These are phyloP conservation scores for Magnusiomyces clavatus DNA, from an alignment of 1,139 yeast species.

Conservation along the genomic window DNA sequence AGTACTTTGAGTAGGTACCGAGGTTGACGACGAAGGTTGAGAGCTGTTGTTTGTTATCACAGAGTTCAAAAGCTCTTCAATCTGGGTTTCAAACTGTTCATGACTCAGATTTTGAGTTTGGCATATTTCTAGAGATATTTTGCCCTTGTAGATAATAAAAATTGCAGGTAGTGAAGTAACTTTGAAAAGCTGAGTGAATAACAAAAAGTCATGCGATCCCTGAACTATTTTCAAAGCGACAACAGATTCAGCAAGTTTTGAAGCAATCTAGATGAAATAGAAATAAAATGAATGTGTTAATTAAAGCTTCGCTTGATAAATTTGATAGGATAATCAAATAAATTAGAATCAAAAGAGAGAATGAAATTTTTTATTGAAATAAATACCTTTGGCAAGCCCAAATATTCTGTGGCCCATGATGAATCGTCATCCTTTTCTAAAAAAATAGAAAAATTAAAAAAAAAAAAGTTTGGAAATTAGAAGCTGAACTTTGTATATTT, in stretches of 20 bases:
- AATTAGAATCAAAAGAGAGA: slow-evolving; percentile 12
- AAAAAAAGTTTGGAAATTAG: background rate
- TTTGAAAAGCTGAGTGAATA: slow-evolving; percentile 46
- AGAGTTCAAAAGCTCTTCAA: background rate
- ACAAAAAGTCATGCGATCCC: slow-evolving; percentile 41
- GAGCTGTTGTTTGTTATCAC: slow-evolving; percentile 2
- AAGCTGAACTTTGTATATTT: background rate
- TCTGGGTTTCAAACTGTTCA: background rate
- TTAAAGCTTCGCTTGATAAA: background rate
- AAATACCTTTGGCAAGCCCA: background rate
- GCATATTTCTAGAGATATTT: background rate
- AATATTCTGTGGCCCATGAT: background rate
- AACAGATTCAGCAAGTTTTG: slow-evolving; percentile 4
- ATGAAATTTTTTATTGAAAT: slow-evolving; percentile 4
- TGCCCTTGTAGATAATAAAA: slow-evolving; percentile 35
- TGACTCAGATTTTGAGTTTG: too few relatives aligned
- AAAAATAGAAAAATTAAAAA: background rate
- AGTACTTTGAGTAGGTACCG: background rate
- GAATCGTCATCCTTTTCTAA: background rate
- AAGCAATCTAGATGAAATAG: slow-evolving; percentile 1
- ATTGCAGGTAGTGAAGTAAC: slow-evolving; percentile 42
- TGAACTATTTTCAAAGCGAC: slow-evolving; percentile 31
- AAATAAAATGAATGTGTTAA: background rate
- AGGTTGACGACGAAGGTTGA: background rate
- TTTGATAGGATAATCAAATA: slow-evolving; percentile 16